phyloP scores from a whole-genome alignment of 75 land plant genomes.

The Pinus tabuliformis region DNA sequence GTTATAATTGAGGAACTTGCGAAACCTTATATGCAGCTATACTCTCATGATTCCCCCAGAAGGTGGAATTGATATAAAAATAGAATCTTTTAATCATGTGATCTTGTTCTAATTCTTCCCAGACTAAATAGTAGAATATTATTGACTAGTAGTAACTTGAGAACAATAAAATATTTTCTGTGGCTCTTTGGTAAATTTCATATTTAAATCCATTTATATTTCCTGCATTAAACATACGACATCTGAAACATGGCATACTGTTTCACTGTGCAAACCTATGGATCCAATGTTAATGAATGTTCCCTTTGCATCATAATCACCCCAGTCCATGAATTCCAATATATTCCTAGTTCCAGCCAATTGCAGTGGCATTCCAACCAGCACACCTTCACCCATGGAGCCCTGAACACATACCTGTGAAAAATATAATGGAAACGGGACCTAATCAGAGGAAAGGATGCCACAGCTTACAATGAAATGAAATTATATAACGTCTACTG shows the following conservation, averaged over 20 bases:
- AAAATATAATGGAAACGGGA: neutral
- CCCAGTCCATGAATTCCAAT: conserved; percentile 97
- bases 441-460: neutral
- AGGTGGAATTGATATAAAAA: neutral
- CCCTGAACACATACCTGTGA: conserved; percentile 95
- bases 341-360: conserved; percentile 84
- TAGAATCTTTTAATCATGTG: neutral
- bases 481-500: neutral
- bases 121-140: neutral
- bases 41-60: neutral
- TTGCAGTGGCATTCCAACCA: conserved; percentile 90
- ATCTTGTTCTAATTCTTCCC: neutral
- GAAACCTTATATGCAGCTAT: neutral
- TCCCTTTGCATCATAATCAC: conserved; percentile 77
- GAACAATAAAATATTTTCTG: neutral
- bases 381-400: conserved; percentile 93
- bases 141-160: neutral
- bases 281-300: conserved; percentile 90
- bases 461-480: neutral
- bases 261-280: conserved; percentile 46
- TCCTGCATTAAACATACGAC: neutral
- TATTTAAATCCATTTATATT: neutral
- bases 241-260: neutral
- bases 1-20: no score
- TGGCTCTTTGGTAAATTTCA: neutral